phyloP scores from a whole-genome alignment of 257 asterid species.

The Verbascum thapsus region DNA sequence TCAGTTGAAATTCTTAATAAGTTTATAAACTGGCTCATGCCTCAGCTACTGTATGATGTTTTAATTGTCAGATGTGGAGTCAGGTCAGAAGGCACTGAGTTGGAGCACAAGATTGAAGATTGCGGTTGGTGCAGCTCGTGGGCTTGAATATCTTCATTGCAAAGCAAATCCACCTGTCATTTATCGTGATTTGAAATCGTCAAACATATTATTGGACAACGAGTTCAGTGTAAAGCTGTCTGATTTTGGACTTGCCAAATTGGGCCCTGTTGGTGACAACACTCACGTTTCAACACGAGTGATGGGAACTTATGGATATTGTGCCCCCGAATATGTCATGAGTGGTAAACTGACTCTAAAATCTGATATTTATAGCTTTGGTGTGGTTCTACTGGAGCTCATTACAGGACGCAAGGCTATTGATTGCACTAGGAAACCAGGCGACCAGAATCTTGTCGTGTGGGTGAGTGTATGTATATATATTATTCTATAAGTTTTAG shows the following conservation, averaged over 20 bases:
- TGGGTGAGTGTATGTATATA: conserved; percentile 87
- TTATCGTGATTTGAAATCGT: conserved; percentile 81
- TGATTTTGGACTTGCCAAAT: conserved; percentile 92
- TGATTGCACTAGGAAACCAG: conserved; percentile 47
- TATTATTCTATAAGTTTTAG: neutral
- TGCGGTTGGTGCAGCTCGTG: conserved; percentile 84
- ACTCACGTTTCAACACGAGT: conserved; percentile 94
- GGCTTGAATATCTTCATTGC: conserved; percentile 85
- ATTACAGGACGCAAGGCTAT: conserved; percentile 80
- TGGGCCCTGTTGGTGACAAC: conserved; percentile 89
- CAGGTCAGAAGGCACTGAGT: conserved; percentile 54
- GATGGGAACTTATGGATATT: conserved; percentile 92
- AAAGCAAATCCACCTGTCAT: conserved; percentile 84
- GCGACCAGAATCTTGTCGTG: conserved; percentile 74
- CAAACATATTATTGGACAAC: conserved; percentile 76
- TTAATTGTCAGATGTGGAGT: conserved; percentile 46
- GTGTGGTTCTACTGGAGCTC: conserved; percentile 84
- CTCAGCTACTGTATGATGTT: neutral
- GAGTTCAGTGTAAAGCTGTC: conserved; percentile 81
- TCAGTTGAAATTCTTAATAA: neutral
- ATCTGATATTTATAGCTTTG: conserved; percentile 91
- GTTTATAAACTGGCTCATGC: neutral
- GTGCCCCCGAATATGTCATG: conserved; percentile 91
- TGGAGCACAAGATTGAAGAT: conserved; percentile 84
- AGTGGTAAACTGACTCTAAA: conserved; percentile 84